A percentile compares a stretch with the other conserved stretches of the same genome.
These are phyloP conservation scores for Prinsepia uniflora DNA, from an alignment of 306 rosid species.

Conservation along the genomic window DNA sequence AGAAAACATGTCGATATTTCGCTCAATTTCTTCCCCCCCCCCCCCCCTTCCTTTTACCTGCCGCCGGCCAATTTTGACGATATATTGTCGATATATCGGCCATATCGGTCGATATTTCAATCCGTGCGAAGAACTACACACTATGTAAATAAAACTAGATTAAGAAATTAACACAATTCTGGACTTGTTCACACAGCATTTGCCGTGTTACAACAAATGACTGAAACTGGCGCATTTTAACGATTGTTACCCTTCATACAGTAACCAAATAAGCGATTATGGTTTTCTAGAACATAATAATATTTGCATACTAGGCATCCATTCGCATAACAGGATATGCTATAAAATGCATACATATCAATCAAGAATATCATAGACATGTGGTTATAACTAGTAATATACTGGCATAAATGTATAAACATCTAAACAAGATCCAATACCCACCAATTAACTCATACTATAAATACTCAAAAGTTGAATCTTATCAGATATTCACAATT, in stretches of 20 bases:
- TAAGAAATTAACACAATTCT: not conserved
- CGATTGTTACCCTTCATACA: not conserved
- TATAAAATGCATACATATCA: not conserved
- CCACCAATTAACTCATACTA: not conserved
- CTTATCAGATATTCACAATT: not conserved
- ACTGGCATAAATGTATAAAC: not conserved
- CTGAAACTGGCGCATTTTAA: not conserved
- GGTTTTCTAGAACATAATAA: not conserved
- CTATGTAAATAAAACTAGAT: not conserved
- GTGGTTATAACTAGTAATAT: not conserved
- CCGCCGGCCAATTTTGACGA: too few species aligned
- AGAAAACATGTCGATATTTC: too few species aligned
- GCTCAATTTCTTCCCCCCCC: too few species aligned
- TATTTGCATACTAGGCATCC: not conserved
- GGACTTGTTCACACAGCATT: not conserved
- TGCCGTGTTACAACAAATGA: constrained; percentile 2
- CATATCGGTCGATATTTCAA: too few species aligned
- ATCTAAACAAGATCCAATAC: not conserved
- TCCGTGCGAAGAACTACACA: too few species aligned
- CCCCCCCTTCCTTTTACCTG: too few species aligned
- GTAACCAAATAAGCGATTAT: not conserved
- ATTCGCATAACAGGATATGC: not conserved
- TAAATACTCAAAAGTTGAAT: not conserved
- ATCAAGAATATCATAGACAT: not conserved
- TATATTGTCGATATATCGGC: too few species aligned